A percentile compares a stretch with the other conserved stretches of the same genome.
These are phyloP conservation scores for Nitzschia putrida DNA, from an alignment of 108 stramenopile species.

Conservation along the genomic window DNA sequence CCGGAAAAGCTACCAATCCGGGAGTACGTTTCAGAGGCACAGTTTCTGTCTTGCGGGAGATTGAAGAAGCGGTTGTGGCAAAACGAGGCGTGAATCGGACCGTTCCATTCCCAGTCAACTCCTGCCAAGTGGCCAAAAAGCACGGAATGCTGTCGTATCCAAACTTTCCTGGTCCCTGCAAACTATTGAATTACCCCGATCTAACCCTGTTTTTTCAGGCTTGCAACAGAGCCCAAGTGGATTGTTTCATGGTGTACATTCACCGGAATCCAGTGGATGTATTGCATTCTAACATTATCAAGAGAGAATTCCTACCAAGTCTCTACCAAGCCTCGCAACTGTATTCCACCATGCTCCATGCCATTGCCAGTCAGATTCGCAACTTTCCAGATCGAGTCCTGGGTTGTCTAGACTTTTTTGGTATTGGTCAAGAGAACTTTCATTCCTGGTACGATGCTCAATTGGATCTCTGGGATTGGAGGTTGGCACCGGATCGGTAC, in stretches of 20 bases:
- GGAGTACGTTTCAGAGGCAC: not conserved
- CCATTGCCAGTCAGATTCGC: conserved; percentile 6
- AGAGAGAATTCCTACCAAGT: not conserved
- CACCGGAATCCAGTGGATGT: conserved; percentile 19
- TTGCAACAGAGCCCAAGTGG: conserved; percentile 19
- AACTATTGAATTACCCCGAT: conserved; percentile 23
- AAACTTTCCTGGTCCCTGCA: conserved; percentile 16
- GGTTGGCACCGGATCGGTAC: too few species aligned
- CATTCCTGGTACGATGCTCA: conserved; percentile 29
- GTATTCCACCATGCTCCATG: not conserved
- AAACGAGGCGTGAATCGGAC: not conserved
- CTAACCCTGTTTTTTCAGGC: conserved; percentile 22
- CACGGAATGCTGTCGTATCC: conserved; percentile 25
- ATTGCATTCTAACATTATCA: conserved; percentile 1
- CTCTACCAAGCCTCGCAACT: not conserved
- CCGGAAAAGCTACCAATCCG: not conserved
- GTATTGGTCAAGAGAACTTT: not conserved
- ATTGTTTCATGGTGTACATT: conserved; percentile 18
- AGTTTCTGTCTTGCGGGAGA: not conserved
- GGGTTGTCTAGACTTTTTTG: conserved; percentile 9
- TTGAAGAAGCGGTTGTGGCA: not conserved
- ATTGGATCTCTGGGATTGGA: conserved; percentile 4
- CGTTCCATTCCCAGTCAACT: not conserved
- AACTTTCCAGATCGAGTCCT: not conserved
- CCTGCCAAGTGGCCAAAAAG: not conserved